These are phyloP conservation scores for Omphalea diandra DNA, from an alignment of 441 rosid genomes.

Conservation along the genomic window DNA sequence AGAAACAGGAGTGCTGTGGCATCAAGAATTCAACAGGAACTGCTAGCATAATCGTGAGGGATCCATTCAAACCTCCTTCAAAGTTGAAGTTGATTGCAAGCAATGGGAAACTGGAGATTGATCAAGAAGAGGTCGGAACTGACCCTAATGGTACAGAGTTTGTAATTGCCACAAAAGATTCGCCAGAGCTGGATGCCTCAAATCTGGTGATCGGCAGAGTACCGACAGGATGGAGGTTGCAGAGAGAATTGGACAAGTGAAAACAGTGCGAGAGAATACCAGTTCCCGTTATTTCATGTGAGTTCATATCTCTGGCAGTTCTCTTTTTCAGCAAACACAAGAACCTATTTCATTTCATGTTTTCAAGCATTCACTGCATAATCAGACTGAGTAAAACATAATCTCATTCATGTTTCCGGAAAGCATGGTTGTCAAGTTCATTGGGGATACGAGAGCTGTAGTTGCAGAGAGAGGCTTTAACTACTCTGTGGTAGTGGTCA, in stretches of 20 bases:
- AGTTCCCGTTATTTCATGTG: constrained; percentile 86
- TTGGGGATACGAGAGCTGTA: constrained; percentile 86
- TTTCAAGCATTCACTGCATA: no score
- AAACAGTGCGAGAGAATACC: constrained; percentile 81
- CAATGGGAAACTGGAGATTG: constrained; percentile 64
- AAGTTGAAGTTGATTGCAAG: constrained; percentile 75
- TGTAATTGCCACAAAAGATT: constrained; percentile 58
- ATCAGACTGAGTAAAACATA: no score
- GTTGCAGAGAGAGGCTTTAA: constrained; percentile 92
- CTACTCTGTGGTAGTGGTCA: constrained; percentile 66
- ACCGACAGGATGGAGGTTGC: constrained; percentile 66
- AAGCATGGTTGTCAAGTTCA: constrained; percentile 73
- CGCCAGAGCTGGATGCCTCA: constrained; percentile 77
- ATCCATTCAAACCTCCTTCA: constrained; percentile 72
- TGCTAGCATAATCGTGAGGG: constrained; percentile 71
- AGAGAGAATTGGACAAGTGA: constrained; percentile 58
- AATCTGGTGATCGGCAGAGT: constrained; percentile 72
- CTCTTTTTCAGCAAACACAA: no score
- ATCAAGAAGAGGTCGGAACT: constrained; percentile 56
- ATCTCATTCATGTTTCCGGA: constrained; percentile 6
- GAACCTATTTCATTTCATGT: no score
- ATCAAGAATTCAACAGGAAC: constrained; percentile 56
- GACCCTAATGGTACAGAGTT: constrained; percentile 88
- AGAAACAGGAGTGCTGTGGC: constrained; percentile 43
- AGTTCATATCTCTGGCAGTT: no score